phyloP scores from a whole-genome alignment of 768 basidiomycete genomes.

The Boletus vermiculosoides region DNA sequence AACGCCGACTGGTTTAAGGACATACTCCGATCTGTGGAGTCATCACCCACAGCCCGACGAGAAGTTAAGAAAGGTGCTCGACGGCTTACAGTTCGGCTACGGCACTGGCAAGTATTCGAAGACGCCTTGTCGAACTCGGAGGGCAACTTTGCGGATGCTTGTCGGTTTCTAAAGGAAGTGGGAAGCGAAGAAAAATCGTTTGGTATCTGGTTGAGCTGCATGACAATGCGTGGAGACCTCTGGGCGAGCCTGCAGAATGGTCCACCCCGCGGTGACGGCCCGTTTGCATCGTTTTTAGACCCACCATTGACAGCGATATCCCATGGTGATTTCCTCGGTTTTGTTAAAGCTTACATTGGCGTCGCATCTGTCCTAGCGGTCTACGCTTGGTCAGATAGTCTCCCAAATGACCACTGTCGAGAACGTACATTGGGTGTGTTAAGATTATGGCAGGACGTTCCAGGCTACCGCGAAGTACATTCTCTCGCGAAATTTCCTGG shows the following conservation, averaged over 20 bases:
- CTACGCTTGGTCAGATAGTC: conserved; percentile 78
- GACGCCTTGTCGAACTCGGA: conserved; percentile 56
- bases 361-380: conserved; percentile 65
- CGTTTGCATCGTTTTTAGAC: conserved; percentile 42
- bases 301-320: conserved; percentile 29
- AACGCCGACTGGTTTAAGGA: conserved; percentile 35
- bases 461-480: conserved; percentile 71
- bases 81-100: conserved; percentile 49
- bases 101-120: conserved; percentile 60
- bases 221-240: conserved; percentile 59
- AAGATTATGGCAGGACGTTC: conserved; percentile 38
- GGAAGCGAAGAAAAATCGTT: conserved; percentile 63
- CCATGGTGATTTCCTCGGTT: conserved; percentile 60
- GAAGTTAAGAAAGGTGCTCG: conserved; percentile 45
- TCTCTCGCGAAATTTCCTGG: conserved; percentile 8
- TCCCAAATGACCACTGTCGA: conserved; percentile 61
- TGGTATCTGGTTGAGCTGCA: conserved; percentile 71
- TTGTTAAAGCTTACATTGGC: conserved; percentile 67
- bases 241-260: conserved; percentile 22
- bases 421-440: conserved; percentile 63
- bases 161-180: conserved; percentile 56
- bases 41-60: conserved; percentile 35
- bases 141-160: conserved; percentile 48
- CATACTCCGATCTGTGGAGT: conserved; percentile 18
- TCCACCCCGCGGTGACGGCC: conserved; percentile 21